Base-by-base conservation (phyloP, 129 eudicot genomes). In the Centella asiatica region DNA sequence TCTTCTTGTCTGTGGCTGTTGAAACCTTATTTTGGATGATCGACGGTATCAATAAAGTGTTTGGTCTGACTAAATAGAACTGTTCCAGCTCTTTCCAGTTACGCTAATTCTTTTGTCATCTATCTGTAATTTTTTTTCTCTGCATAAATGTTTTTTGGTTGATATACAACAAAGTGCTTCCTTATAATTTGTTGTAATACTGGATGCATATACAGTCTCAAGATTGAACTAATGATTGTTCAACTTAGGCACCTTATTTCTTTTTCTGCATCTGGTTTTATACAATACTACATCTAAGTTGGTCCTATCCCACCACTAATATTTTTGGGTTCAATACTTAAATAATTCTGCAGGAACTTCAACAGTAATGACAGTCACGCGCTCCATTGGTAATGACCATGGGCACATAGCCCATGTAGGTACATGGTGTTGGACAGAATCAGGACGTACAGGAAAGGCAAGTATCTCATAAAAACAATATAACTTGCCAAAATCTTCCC, bases 351-450 rank as follows among this genome's bases (percentile, higher is more conserved):
- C 80, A 92, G 99, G 99, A 78, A 87, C 96, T 39, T 92, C 99
- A 4, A 65, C 80, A 47, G 95, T 84, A 28, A 74, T 92, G 96
- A 87, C 99, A 19, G 87, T 92, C 40, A 80, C 87, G 52, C 78
- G 99, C 22, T 92, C 99, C 57, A 80, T 92, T 72, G 87, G 86
- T 69, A 92, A 92, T 80, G 90, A 92, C 47, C 96, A 81, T 76
- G 81, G 79, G 26, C 96, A 87, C 77, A 72, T 92, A 73, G 85
- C 81, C 57, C 96, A 80, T 54, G 65, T 87, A 66, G 92, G 96
- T 64, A 78, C 88, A 57, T 92, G 96, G 99, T 92, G 99, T 62
- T 92, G 95, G 99, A 80, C 95, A 62, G 90, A 87, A 82, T 80
- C 92, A 33, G 99, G 99, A n/a, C 86, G 84, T 48, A 75, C 90